A percentile compares a stretch with the other conserved stretches of the same genome.
phyloP scores from a whole-genome alignment of 129 eudicot genomes.

The Arctium lappa region DNA sequence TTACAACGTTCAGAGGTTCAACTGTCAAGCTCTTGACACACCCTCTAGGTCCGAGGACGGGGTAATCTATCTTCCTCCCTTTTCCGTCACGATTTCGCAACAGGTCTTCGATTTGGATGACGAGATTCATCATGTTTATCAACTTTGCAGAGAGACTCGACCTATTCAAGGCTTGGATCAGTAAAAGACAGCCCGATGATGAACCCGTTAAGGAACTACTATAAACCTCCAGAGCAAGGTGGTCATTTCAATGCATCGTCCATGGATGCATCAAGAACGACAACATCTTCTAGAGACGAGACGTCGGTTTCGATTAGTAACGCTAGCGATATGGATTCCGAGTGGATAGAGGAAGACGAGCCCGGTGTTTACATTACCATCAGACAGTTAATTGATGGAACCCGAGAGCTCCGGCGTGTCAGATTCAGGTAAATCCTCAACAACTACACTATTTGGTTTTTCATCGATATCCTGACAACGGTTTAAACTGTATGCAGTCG shows the following conservation, averaged over 20 bases:
- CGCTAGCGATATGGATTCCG: conserved; percentile 55
- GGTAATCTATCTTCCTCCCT: conserved; percentile 36
- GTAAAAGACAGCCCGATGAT: conserved; percentile 83
- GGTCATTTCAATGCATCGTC: conserved; percentile 45
- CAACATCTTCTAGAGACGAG: conserved; percentile 44
- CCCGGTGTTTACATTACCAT: conserved; percentile 67
- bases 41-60: conserved; percentile 81
- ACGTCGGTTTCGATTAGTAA: conserved; percentile 47
- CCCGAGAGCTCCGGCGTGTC: conserved; percentile 59
- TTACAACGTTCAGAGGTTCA: conserved; percentile 82
- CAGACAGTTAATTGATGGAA: conserved; percentile 43
- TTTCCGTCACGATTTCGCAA: not conserved
- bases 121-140: not conserved
- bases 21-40: conserved; percentile 75
- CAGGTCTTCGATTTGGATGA: not conserved
- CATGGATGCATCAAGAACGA: conserved; percentile 46
- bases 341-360: conserved; percentile 64
- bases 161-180: conserved; percentile 79
- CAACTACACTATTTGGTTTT: not conserved
- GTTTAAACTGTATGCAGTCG: conserved; percentile 34
- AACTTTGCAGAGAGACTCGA: conserved; percentile 71
- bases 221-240: conserved; percentile 34
- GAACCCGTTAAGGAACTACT: conserved; percentile 50
- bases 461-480: not conserved
- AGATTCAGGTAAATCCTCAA: conserved; percentile 47